Base-by-base conservation (phyloP, 2,329 filamentous ascomycete species). In the Xylariomycetidae sp. region DNA sequence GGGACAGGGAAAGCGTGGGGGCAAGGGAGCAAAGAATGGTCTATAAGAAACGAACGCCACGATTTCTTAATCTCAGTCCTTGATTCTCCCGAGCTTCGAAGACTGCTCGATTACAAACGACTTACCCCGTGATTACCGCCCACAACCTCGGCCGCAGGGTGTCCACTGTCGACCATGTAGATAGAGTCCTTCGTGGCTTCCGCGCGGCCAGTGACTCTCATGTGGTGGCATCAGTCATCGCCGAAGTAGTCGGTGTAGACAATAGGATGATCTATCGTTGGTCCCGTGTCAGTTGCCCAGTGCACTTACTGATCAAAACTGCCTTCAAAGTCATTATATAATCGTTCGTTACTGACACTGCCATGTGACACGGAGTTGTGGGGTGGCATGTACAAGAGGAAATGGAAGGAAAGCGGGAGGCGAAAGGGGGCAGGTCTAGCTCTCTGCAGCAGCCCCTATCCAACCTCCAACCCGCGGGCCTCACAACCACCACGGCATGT, bases 61-160 rank as follows among this genome's bases (percentile, higher is more conserved):
- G n/a, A n/a, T n/a, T n/a, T n/a, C n/a, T n/a, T n/a, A n/a, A n/a
- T n/a, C n/a, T n/a, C n/a, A n/a, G n/a, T n/a, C n/a, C n/a, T n/a
- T n/a, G n/a, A n/a, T n/a, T n/a, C n/a, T n/a, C n/a, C n/a, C n/a
- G n/a, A n/a, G n/a, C n/a, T n/a, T n/a, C n/a, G n/a, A n/a, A n/a
- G n/a, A n/a, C n/a, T n/a, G n/a, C n/a, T n/a, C n/a, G n/a, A n/a
- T n/a, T n/a, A n/a, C n/a, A n/a, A n/a, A n/a, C n/a, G n/a, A n/a
- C n/a, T n/a, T n/a, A n/a, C n/a, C 8, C 53, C 56, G 10, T 4
- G 10, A 3, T 18, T 12, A 5, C 49, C 34, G 8, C 55, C 54
- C 9, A 44, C 46, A 33, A 59, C 56, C 40, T 61, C 58, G 13
- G 54, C 50, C 17, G 50, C 44, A 7, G 31, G 29, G 37, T 59